These are phyloP conservation scores for Heliocybe sulcata DNA, from an alignment of 1,284 basidiomycete species.

Conservation along the genomic window DNA sequence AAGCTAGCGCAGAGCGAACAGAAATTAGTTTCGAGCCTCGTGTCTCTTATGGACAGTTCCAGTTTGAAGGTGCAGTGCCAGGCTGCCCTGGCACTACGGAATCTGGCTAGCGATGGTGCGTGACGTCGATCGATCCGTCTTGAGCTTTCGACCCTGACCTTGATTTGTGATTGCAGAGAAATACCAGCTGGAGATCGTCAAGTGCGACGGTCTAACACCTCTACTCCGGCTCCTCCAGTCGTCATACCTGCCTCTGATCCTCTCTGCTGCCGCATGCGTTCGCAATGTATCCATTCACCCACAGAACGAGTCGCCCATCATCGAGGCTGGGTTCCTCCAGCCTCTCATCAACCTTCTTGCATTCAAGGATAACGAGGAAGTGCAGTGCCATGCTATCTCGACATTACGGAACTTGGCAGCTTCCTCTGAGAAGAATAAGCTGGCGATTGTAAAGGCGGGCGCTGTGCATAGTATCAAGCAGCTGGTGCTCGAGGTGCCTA, in stretches of 20 bases:
- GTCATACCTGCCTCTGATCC: constrained; percentile 96
- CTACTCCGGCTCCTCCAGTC: constrained; percentile 94
- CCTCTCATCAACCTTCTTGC: constrained; percentile 94
- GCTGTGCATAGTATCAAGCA: constrained; percentile 99
- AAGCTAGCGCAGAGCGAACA: constrained; percentile 94
- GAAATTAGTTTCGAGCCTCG: constrained; percentile 91
- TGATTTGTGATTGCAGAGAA: constrained; percentile 58
- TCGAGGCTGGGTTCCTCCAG: constrained; percentile 95
- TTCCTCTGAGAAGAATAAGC: constrained; percentile 97
- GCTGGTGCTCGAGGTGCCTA: constrained; percentile 89
- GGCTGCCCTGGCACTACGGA: constrained; percentile 92
- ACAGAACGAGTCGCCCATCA: constrained; percentile 98
- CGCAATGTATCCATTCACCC: constrained; percentile 99
- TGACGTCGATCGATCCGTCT: constrained; percentile 3
- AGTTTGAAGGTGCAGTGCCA: constrained; percentile 99
- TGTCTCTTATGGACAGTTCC: constrained; percentile 94
- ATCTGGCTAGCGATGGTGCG: constrained; percentile 94
- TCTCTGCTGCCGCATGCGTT: constrained; percentile 97
- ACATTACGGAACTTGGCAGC: constrained; percentile 96
- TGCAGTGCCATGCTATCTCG: constrained; percentile 99
- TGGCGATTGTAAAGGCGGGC: constrained; percentile 96
- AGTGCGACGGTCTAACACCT: constrained; percentile 88
- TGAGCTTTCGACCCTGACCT: not conserved
- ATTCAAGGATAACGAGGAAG: constrained; percentile 99
- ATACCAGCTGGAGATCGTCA: constrained; percentile 98